Percentiles rank a stretch among this genome's conserved stretches.
Evolutionary conservation across 768 basidiomycete species (phyloP).

Genomic region (Amanita phalloides): DNA sequence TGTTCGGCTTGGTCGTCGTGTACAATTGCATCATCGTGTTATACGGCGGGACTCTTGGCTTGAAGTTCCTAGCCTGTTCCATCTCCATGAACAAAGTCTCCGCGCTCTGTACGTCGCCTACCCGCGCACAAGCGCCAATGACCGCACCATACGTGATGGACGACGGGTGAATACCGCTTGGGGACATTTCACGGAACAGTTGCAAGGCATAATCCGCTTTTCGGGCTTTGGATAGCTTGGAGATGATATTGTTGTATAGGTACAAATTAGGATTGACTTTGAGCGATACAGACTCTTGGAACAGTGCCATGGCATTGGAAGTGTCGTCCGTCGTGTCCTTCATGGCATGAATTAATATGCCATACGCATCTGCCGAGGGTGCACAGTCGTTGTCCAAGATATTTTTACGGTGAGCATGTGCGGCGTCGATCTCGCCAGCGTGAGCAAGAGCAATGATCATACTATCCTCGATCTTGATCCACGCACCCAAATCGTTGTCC

Average conservation of each 20-base stretch:
- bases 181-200: conserved; percentile 84
- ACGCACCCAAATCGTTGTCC: conserved; percentile 41
- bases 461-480: conserved; percentile 75
- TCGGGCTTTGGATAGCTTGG: conserved; percentile 87
- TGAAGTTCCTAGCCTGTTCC: conserved; percentile 60
- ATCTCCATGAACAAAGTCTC: conserved; percentile 83
- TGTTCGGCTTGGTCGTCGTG: conserved; percentile 81
- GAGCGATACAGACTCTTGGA: conserved; percentile 60
- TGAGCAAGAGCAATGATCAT: conserved; percentile 88
- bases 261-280: conserved; percentile 74
- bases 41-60: conserved; percentile 86
- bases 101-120: conserved; percentile 79
- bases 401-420: conserved; percentile 69
- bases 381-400: conserved; percentile 69
- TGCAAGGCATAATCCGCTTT: conserved; percentile 86
- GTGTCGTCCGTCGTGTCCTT: conserved; percentile 97
- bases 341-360: conserved; percentile 74
- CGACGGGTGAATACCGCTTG: conserved; percentile 45
- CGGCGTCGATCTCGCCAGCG: conserved; percentile 66
- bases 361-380: conserved; percentile 87
- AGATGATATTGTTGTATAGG: conserved; percentile 96
- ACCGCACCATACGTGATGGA: conserved; percentile 94
- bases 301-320: conserved; percentile 75
- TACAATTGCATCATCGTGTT: conserved; percentile 99
- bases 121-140: conserved; percentile 88